Percentiles rank a stretch among this genome's conserved stretches.
Evolutionary conservation across 257 asterid genomes (phyloP).

Genomic region (Haberlea rhodopensis): DNA sequence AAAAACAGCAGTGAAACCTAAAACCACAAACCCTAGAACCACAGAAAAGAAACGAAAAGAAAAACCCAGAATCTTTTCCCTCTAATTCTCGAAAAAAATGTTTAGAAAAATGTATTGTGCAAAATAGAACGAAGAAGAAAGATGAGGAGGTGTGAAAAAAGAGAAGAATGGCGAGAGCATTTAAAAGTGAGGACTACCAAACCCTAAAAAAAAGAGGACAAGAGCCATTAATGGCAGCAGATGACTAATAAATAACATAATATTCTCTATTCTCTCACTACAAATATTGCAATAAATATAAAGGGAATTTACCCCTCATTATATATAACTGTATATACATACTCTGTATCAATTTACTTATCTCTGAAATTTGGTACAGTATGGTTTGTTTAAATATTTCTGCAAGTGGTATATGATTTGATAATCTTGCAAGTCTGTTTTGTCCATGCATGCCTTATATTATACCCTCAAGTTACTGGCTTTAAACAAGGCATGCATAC

Average conservation of each 20-base stretch:
- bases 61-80: too few species aligned
- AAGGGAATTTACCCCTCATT: constrained; percentile 8
- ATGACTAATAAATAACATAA: constrained; percentile 26
- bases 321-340: neutral
- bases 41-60: neutral
- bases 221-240: constrained; percentile 34
- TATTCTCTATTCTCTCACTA: constrained; percentile 9
- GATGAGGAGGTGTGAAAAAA: constrained; percentile 17
- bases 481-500: constrained; percentile 4
- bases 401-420: constrained; percentile 29
- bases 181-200: constrained; percentile 27
- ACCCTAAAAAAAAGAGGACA: constrained; percentile 18
- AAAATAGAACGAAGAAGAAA: constrained; percentile 22
- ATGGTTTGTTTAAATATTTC: constrained; percentile 22
- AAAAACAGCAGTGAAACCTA: too few species aligned
- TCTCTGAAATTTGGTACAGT: constrained; percentile 17
- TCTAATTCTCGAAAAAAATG: constrained; percentile 16
- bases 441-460: constrained; percentile 5
- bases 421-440: constrained; percentile 8
- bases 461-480: constrained; percentile 8
- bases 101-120: constrained; percentile 10
- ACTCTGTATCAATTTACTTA: constrained; percentile 5
- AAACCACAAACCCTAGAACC: too few species aligned
- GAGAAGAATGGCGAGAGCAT: constrained; percentile 20
- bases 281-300: neutral